A percentile compares a stretch with the other conserved stretches of the same genome.
These are phyloP conservation scores for Fusarium sp. DNA, from an alignment of 2,329 filamentous ascomycete genomes.

Conservation along the genomic window DNA sequence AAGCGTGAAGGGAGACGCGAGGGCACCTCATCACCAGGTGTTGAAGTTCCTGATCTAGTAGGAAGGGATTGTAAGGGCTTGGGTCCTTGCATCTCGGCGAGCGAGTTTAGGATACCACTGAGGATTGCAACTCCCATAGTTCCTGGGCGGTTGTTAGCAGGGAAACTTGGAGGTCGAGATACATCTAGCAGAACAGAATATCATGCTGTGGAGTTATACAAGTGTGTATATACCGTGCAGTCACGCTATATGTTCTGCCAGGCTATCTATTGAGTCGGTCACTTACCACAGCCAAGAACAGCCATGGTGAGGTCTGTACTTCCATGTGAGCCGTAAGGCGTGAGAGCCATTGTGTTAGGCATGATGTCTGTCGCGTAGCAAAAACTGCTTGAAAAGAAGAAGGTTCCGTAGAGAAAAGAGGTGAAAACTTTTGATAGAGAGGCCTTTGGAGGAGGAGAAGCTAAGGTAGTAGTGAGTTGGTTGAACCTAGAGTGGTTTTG, in stretches of 20 bases:
- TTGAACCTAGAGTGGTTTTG: conserved; percentile 6
- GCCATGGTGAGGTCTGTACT: conserved; percentile 75
- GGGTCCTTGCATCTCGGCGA: conserved; percentile 66
- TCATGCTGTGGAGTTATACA: conserved; percentile 7
- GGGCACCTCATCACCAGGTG: conserved; percentile 64
- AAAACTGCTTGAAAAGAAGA: conserved; percentile 13
- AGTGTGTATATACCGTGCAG: not conserved
- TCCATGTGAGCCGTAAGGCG: conserved; percentile 54
- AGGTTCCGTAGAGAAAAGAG: conserved; percentile 4
- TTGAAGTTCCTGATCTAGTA: conserved; percentile 58
- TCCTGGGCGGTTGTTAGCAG: conserved; percentile 61
- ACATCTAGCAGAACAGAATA: not conserved
- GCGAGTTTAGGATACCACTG: conserved; percentile 80
- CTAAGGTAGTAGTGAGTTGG: conserved; percentile 4
- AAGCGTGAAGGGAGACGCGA: conserved; percentile 77
- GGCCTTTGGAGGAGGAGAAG: conserved; percentile 2
- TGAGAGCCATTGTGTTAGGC: conserved; percentile 49
- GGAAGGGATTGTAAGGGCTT: conserved; percentile 59
- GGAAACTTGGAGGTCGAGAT: not conserved
- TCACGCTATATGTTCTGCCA: not conserved
- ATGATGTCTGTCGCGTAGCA: conserved; percentile 41
- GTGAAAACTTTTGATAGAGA: conserved; percentile 7
- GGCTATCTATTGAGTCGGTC: conserved; percentile 1
- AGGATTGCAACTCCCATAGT: conserved; percentile 90
- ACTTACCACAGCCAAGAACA: conserved; percentile 84